Base-by-base conservation (phyloP, 2,329 filamentous ascomycete species). In the Nothophoma quercina region DNA sequence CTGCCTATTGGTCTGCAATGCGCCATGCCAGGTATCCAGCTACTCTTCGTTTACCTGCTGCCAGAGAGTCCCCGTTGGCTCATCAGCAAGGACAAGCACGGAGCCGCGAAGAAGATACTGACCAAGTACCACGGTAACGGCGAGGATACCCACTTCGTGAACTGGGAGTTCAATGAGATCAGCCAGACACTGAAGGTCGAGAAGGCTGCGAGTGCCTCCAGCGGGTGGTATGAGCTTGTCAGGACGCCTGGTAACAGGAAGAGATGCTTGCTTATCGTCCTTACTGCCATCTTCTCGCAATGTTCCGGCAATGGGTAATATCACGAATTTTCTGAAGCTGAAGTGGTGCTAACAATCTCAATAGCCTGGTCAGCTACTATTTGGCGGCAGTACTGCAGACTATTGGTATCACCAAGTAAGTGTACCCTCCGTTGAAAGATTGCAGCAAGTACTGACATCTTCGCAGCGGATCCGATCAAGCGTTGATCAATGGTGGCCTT, bases 1-100 rank as follows among this genome's bases (percentile, higher is more conserved):
- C 82, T 81, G 35, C 84, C 87, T 46, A 83, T 83, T n/a, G 76
- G 87, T 16, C 74, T 88, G 19, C 86, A 88, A 72, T 78, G 81
- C 26, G 70, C 84, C 2, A 84, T 84, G 1, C 85, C 85, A 1
- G 59, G 83, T 6, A 76, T 87, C 49, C 85, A 88, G 75, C 75
- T 88, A 21, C 41, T 72, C 10, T 83, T 84, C 61, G 83, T 89
- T 67, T 88, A 82, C 26, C 44, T 73, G 10, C 57, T 87, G 9
- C 85, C 86, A 5, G 86, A 89, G 71, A 85, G 82, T 0, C 51
- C 55, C 3, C 55, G 53, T 15, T 57, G 54, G 56, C 30, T 61
- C 10, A 51, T 62, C n/a, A 52, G 46, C 32, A 59, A 59, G 21
- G 41, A 48, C 25, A 59, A 57, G 47, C 46, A 57, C 19, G 28